These are phyloP conservation scores for sunflower (Helianthus annuus) DNA, from an alignment of 129 eudicot species.

Conservation along the genomic window HanXRQr2.0-SUNRISE NC_035435.2:149305668-149306167, in stretches of 20 bases:
- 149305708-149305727: background rate
- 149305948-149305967: constrained; percentile 61
- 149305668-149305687: background rate
- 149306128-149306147: constrained; percentile 49
- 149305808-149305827: constrained; percentile 62
- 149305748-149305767: constrained; percentile 44
- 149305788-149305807: constrained; percentile 49
- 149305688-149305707: background rate
- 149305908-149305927: background rate
- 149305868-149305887: background rate
- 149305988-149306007: constrained; percentile 56
- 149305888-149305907: background rate
- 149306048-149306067: background rate
- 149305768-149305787: constrained; percentile 51
- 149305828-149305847: constrained; percentile 46
- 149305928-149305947: constrained; percentile 46
- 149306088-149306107: background rate
- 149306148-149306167: constrained; percentile 34
- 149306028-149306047: background rate
- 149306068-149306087: background rate
- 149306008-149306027: constrained; percentile 39
- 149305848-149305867: background rate
- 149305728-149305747: background rate
- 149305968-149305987: constrained; percentile 62
- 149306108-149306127: constrained; percentile 43